A percentile compares a stretch with the other conserved stretches of the same genome.
phyloP scores from a whole-genome alignment of 495 filamentous ascomycete species.

The Xylaria venustula region DNA sequence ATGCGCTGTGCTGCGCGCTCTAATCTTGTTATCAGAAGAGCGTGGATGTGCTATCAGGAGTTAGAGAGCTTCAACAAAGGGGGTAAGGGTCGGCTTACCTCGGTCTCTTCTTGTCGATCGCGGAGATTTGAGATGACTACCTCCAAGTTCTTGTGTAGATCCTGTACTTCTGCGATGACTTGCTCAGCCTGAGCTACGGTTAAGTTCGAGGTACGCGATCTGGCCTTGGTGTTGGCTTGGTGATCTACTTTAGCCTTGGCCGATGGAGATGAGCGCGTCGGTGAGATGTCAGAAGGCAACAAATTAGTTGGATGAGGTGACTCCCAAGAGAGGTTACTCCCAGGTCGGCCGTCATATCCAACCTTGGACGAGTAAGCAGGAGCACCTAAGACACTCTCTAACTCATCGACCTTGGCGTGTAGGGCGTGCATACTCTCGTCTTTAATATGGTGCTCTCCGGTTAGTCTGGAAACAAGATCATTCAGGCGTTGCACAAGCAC shows the following conservation, averaged over 20 bases:
- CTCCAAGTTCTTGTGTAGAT: constrained; percentile 37
- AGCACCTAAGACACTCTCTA: constrained; percentile 33
- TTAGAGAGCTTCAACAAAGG: neutral
- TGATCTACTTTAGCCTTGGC: constrained; percentile 9
- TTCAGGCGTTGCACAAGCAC: constrained; percentile 49
- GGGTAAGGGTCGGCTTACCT: constrained; percentile 33
- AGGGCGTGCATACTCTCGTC: constrained; percentile 34
- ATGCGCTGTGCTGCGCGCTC: constrained; percentile 54
- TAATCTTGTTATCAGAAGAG: constrained; percentile 46
- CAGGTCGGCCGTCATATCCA: neutral
- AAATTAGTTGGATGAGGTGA: constrained; percentile 1
- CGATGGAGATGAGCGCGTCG: constrained; percentile 14
- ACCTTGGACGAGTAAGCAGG: neutral
- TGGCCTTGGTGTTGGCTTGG: neutral
- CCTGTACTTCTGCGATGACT: constrained; percentile 41
- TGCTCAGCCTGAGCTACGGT: constrained; percentile 27
- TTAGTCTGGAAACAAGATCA: constrained; percentile 42
- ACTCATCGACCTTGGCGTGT: constrained; percentile 45
- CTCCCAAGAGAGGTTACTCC: constrained; percentile 20
- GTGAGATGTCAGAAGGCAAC: constrained; percentile 9
- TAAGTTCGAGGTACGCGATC: constrained; percentile 9
- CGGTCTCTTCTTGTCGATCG: constrained; percentile 49
- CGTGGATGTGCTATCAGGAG: constrained; percentile 50
- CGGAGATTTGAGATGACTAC: constrained; percentile 36
- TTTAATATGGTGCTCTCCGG: constrained; percentile 19